These are phyloP conservation scores for Backusella sp. DNA, from an alignment of 192 early-diverging fungal species.

Conservation along the genomic window DNA sequence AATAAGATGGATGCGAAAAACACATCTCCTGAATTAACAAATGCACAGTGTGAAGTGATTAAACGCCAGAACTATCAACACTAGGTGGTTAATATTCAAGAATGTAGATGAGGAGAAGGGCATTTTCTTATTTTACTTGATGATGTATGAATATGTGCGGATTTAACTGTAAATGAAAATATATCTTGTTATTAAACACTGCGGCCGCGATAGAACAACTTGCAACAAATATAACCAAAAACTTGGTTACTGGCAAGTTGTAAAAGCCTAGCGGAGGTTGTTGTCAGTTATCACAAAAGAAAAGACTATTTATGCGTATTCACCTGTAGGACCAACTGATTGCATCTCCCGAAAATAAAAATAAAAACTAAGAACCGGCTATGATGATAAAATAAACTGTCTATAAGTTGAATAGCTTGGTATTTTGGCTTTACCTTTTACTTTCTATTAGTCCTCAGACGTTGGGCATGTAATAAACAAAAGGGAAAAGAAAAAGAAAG, in stretches of 20 bases:
- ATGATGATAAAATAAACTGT: background rate
- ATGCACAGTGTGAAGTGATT: slow-evolving; percentile 52
- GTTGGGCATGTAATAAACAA: background rate
- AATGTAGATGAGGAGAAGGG: background rate
- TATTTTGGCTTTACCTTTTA: background rate
- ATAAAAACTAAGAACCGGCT: background rate
- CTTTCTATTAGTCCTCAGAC: background rate
- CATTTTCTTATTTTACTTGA: slow-evolving; percentile 42
- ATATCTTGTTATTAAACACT: slow-evolving; percentile 51
- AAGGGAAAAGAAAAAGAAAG: background rate
- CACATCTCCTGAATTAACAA: slow-evolving; percentile 55
- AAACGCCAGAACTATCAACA: slow-evolving; percentile 58
- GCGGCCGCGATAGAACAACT: slow-evolving; percentile 46
- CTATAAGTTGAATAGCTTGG: background rate
- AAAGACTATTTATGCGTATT: background rate
- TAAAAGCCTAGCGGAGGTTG: slow-evolving; percentile 46
- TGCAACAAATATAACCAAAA: slow-evolving; percentile 46
- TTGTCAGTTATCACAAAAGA: background rate
- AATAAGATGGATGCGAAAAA: slow-evolving; percentile 59
- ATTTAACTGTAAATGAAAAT: slow-evolving; percentile 52
- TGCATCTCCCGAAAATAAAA: background rate
- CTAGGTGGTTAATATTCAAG: background rate
- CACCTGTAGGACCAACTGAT: slow-evolving; percentile 4
- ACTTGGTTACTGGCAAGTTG: slow-evolving; percentile 64
- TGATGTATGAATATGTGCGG: slow-evolving; percentile 60